These are phyloP conservation scores for Argentina anserina DNA, from an alignment of 306 rosid species.

Conservation along the genomic window DNA sequence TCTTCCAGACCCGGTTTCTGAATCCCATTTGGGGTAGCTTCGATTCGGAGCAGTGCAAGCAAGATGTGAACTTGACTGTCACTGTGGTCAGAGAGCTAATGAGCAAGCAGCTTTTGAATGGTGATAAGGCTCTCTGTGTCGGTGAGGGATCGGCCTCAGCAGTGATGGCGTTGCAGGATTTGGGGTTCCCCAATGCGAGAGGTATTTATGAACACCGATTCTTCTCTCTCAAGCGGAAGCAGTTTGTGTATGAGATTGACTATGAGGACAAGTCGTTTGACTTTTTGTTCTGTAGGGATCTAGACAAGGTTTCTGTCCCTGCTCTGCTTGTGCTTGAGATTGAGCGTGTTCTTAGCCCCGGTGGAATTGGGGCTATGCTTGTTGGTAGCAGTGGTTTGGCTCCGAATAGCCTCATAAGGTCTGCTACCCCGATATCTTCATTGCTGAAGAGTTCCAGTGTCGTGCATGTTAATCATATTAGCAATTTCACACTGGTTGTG, in stretches of 20 bases:
- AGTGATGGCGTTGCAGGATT: constrained; percentile 41
- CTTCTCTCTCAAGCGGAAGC: constrained; percentile 45
- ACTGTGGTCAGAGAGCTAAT: constrained; percentile 41
- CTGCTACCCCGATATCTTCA: constrained; percentile 74
- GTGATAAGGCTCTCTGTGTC: constrained; percentile 54
- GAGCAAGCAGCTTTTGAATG: constrained; percentile 38
- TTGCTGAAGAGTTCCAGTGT: constrained; percentile 62
- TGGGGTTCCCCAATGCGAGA: constrained; percentile 53
- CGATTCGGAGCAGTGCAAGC: constrained; percentile 39
- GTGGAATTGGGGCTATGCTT: constrained; percentile 74
- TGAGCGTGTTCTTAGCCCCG: constrained; percentile 83
- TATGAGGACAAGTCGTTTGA: constrained; percentile 55
- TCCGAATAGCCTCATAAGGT: constrained; percentile 55
- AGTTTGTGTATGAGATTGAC: constrained; percentile 34
- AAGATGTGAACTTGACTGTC: constrained; percentile 42
- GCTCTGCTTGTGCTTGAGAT: constrained; percentile 70
- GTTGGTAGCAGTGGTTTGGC: constrained; percentile 27
- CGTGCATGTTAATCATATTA: constrained; percentile 49
- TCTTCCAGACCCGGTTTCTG: constrained; percentile 49
- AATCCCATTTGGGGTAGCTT: constrained; percentile 56
- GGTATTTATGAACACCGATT: constrained; percentile 40
- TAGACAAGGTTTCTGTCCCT: constrained; percentile 60
- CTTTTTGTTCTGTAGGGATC: constrained; percentile 67
- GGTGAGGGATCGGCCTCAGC: constrained; percentile 54
- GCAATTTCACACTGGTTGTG: constrained; percentile 48